Evolutionary conservation across 176 grass and related monocot genomes (phyloP), one percentile per base, ranked within the genome.

Genomic region (Musa schizocarpa): DNA sequence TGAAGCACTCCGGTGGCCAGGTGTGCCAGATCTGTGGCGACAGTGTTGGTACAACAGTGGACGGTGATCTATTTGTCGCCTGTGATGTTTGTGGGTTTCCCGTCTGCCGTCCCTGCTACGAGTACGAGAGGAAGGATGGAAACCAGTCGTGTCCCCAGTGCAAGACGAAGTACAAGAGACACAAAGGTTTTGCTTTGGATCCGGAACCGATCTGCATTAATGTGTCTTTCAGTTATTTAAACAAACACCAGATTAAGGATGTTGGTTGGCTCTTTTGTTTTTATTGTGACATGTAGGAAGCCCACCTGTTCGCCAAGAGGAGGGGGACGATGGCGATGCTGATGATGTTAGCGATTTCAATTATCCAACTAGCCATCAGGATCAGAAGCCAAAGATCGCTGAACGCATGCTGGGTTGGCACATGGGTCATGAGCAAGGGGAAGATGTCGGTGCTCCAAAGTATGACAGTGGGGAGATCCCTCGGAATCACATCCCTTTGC

Each of bases 331-430:
- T 53, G 78, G 63, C 20, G 89, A 96, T 82, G 85, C 72, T 11
- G 87, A 92, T n/a, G 88, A 98, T 81, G 86, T 83, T 0, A 91
- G 88, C 14, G 94, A 91, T 58, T 93, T 85, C 53, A 93, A 93
- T 68, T 90, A 93, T 53, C 77, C 82, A 52, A 76, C 86, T 20
- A 78, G 84, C 68, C 85, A 83, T 84, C 90, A 91, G 75, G 90
- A 91, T 59, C 88, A 87, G 67, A 98, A 89, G 58, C 86, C 90
- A 65, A 98, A 84, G 75, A 82, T 91, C 73, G 78, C 85, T 53
- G 90, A 98, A 77, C 90, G 86, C 68, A 93, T 98, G 94, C 82
- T 98, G 72, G 90, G 90, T 53, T 98, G 94, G 94, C 94, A 80
- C 72, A 72, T 75, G 67, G 84, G 78, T 70, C 71, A 86, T 3